Base-by-base conservation (phyloP, 768 basidiomycete species). In the Russula olivacea region DNA sequence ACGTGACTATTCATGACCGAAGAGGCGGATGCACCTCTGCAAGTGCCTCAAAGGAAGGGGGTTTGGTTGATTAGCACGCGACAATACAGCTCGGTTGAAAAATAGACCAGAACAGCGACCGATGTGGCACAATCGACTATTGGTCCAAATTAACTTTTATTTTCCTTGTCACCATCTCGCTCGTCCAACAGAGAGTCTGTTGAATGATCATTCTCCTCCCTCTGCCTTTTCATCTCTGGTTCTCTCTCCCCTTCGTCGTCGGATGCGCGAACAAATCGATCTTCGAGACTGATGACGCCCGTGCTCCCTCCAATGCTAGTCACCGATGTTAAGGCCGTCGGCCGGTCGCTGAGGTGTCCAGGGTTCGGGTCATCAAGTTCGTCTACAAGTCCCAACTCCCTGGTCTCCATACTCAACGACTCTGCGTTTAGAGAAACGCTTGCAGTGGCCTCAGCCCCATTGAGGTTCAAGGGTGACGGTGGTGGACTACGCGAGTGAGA, bases 291-390 rank as follows among this genome's bases (percentile, higher is more conserved):
- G 19, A 76, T 79, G 55, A 82, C 68, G 52, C 84, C 78, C n/a
- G 85, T 82, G 52, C 76, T 61, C 60, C 70, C 53, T 5, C 62
- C 38, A 59, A 71, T 63, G 54, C 70, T 80, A 11, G 87, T 89
- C n/a, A 84, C 83, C 10, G 86, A 76, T 17, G 81, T 82, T 53
- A 92, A 74, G 1, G 90, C 78, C 3, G 82, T 87, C 3, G 90
- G 90, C 70, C 84, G 84, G 52, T 91, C 87, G 68, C 90, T 89
- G 79, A 93, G 78, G 72, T 93, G 91, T 23, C 89, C 91, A 15
- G 91, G 91, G 56, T 82, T 78, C 4, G 91, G 90, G 73, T 92
- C 88, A 68, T 93, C 91, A 67, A 93, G 75, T 73, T 93, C 90
- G 67, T 93, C 91, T 32, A 93, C 91, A 19, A 93, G 77, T 0